Conservation (phyloP, 345 rosid genomes). For the Diplotaxis tenuifolia region DNA sequence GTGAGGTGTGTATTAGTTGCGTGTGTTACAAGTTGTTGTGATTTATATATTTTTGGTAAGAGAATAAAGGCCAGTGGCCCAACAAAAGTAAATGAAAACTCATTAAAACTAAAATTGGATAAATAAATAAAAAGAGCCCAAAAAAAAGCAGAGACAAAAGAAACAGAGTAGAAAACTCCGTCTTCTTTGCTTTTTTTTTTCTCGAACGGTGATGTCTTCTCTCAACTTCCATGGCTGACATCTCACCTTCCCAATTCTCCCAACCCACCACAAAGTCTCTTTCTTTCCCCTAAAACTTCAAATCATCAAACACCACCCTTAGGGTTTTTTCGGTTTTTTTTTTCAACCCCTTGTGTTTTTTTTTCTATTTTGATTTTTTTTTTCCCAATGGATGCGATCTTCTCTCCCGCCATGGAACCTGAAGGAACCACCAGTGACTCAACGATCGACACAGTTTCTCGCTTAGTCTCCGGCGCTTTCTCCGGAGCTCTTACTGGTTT, state of each 20-base stretch:
- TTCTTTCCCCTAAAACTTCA: constrained; percentile 2
- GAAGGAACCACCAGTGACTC: constrained; percentile 33
- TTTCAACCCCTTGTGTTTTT: neutral
- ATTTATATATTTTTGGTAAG: neutral
- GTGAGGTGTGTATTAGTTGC: too few species aligned
- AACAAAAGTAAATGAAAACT: neutral
- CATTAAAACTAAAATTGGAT: neutral
- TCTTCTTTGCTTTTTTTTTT: constrained; percentile 17
- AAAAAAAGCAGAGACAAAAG: neutral
- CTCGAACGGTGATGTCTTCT: constrained; percentile 17
- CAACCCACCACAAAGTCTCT: neutral
- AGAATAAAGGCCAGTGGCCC: neutral
- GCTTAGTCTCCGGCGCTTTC: constrained; percentile 50
- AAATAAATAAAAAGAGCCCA: neutral
- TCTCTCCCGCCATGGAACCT: constrained; percentile 36
- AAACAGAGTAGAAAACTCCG: neutral
- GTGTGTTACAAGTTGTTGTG: neutral
- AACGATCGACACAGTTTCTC: constrained; percentile 43
- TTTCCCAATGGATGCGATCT: constrained; percentile 36
- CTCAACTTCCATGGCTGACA: constrained; percentile 34
- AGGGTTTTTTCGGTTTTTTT: neutral
- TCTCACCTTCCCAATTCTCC: constrained; percentile 4
- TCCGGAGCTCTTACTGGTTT: constrained; percentile 65
- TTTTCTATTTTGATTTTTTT: neutral
- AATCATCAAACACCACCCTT: constrained; percentile 14